These are phyloP conservation scores for Wickerhamomyces queroliae DNA, from an alignment of 805 yeast species.

Conservation along the genomic window DNA sequence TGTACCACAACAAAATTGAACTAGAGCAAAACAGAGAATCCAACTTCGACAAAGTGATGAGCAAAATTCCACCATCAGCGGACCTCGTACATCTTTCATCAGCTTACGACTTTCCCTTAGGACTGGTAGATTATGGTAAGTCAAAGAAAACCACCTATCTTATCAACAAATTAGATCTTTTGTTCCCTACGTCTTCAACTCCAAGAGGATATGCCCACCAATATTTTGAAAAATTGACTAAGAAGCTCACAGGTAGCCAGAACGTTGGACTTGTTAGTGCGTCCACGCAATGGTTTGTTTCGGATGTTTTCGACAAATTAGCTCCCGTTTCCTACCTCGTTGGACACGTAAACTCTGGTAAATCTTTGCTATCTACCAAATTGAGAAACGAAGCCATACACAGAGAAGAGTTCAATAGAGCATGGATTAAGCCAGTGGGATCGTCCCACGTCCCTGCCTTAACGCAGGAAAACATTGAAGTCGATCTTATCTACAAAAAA, in stretches of 20 bases:
- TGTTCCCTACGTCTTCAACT: conserved; percentile 28
- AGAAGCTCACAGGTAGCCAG: conserved; percentile 24
- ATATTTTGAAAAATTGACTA: conserved; percentile 26
- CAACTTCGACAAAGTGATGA: conserved; percentile 26
- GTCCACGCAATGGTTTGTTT: conserved; percentile 44
- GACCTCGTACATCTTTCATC: conserved; percentile 57
- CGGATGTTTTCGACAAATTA: conserved; percentile 31
- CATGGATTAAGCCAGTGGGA: conserved; percentile 22
- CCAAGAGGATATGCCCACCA: conserved; percentile 23
- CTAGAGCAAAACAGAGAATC: conserved; percentile 27
- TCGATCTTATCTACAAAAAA: conserved; percentile 25
- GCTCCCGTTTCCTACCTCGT: conserved; percentile 41
- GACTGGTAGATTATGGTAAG: conserved; percentile 12
- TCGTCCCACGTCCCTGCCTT: conserved; percentile 58
- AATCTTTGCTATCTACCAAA: conserved; percentile 52
- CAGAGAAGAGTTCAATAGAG: conserved; percentile 4
- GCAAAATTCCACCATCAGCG: conserved; percentile 34
- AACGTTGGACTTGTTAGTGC: conserved; percentile 46
- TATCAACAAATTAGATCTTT: conserved; percentile 37
- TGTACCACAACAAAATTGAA: conserved; percentile 36
- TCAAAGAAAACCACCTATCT: conserved; percentile 21
- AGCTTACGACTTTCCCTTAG: conserved; percentile 67
- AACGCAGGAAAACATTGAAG: conserved; percentile 50
- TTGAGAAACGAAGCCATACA: conserved; percentile 27
- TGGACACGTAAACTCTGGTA: conserved; percentile 69